Percentiles rank a stretch among this genome's conserved stretches.
phyloP scores from a whole-genome alignment of 352 stramenopile genomes.

The Pythium vanterpoolii region DNA sequence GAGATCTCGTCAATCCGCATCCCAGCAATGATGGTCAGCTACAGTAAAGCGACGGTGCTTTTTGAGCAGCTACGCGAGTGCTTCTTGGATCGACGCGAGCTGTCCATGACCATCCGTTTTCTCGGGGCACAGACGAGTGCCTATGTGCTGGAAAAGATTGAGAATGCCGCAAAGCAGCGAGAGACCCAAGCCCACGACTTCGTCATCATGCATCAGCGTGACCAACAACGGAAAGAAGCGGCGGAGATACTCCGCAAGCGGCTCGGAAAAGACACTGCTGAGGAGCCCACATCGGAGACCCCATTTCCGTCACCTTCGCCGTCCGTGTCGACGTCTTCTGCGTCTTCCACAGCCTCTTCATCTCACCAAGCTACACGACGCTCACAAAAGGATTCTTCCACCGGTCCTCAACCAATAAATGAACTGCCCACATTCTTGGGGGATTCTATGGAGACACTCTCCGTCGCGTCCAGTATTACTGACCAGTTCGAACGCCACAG shows the following conservation, averaged over 20 bases:
- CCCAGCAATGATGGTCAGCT: slow-evolving; percentile 61
- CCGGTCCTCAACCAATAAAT: not conserved
- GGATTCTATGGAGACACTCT: slow-evolving; percentile 17
- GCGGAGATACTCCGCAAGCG: slow-evolving; percentile 50
- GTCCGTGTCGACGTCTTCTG: not conserved
- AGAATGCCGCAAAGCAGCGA: slow-evolving; percentile 27
- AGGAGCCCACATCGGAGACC: not conserved
- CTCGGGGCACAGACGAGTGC: slow-evolving; percentile 50
- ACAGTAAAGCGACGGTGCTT: slow-evolving; percentile 34
- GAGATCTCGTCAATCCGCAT: slow-evolving; percentile 35
- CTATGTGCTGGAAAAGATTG: slow-evolving; percentile 47
- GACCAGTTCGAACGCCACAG: slow-evolving; percentile 1
- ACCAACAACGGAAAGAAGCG: slow-evolving; percentile 46
- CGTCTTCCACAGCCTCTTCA: not conserved
- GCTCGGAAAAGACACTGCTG: slow-evolving; percentile 24
- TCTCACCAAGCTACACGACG: not conserved
- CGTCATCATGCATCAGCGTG: slow-evolving; percentile 31
- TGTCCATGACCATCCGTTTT: slow-evolving; percentile 51
- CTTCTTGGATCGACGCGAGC: slow-evolving; percentile 39
- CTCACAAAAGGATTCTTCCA: not conserved
- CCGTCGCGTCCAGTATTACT: slow-evolving; percentile 4
- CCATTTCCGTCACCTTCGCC: not conserved
- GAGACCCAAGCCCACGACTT: slow-evolving; percentile 23
- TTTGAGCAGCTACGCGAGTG: slow-evolving; percentile 53
- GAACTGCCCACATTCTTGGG: not conserved